Conservation (phyloP, 768 basidiomycete species). For the Tricholomella constricta region DNA sequence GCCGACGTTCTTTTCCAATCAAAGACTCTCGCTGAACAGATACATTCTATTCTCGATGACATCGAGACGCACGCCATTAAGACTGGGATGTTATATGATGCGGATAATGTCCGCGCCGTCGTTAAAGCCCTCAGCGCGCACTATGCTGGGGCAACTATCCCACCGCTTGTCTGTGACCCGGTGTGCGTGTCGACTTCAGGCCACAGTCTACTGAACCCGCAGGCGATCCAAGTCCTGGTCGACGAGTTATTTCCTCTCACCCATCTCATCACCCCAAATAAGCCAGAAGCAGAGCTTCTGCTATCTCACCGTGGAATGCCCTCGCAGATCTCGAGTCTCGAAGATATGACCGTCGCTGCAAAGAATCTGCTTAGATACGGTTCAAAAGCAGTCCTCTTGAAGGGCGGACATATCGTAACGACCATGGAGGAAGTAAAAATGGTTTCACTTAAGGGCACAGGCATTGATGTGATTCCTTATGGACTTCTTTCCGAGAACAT, state of each 20-base stretch:
- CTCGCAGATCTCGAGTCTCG: slow-evolving; percentile 43
- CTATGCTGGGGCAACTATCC: slow-evolving; percentile 33
- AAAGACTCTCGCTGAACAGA: slow-evolving; percentile 47
- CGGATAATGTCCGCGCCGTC: slow-evolving; percentile 52
- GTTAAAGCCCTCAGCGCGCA: slow-evolving; percentile 48
- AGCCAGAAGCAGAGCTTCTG: slow-evolving; percentile 74
- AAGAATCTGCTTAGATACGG: slow-evolving; percentile 49
- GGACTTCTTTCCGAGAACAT: slow-evolving; percentile 55
- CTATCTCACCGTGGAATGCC: slow-evolving; percentile 39
- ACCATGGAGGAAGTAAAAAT: slow-evolving; percentile 45
- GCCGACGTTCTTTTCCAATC: slow-evolving; percentile 2
- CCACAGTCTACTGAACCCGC: slow-evolving; percentile 68
- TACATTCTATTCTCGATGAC: slow-evolving; percentile 71
- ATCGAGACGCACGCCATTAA: slow-evolving; percentile 75
- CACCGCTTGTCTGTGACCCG: slow-evolving; percentile 80
- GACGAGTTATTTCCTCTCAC: slow-evolving; percentile 71
- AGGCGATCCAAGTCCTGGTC: slow-evolving; percentile 63
- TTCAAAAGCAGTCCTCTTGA: slow-evolving; percentile 66
- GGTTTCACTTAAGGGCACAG: slow-evolving; percentile 28
- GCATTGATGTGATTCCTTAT: slow-evolving; percentile 43
- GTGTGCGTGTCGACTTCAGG: slow-evolving; percentile 93
- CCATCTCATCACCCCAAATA: slow-evolving; percentile 82
- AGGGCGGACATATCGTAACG: slow-evolving; percentile 77
- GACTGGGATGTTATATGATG: slow-evolving; percentile 85
- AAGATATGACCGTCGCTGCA: slow-evolving; percentile 64